These are phyloP conservation scores for Pterulicium gracile DNA, from an alignment of 1,284 basidiomycete species.

Conservation along the genomic window DNA sequence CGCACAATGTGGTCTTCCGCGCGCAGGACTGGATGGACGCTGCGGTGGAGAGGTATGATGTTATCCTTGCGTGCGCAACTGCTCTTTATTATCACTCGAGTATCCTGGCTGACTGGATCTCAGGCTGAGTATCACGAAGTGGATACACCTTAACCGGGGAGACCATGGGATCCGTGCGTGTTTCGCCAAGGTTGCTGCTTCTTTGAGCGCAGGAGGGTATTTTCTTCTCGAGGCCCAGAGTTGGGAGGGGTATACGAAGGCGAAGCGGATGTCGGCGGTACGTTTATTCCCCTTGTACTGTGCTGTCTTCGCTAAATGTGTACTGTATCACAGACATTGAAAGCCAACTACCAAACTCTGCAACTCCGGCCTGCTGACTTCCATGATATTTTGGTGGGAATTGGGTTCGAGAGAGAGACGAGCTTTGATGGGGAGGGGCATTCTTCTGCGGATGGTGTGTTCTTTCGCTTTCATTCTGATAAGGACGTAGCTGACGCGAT, in stretches of 20 bases:
- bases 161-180: constrained; percentile 56
- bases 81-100: not conserved
- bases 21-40: constrained; percentile 60
- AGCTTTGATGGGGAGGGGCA: constrained; percentile 11
- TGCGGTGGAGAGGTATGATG: constrained; percentile 50
- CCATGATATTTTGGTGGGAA: constrained; percentile 32
- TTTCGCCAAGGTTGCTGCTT: constrained; percentile 48
- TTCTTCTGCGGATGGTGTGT: not conserved
- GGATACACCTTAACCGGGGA: constrained; percentile 74
- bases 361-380: constrained; percentile 55
- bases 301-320: not conserved
- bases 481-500: too few relatives aligned
- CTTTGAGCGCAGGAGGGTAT: constrained; percentile 43
- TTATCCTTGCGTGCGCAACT: constrained; percentile 58
- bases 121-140: constrained; percentile 47
- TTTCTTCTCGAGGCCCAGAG: constrained; percentile 72
- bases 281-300: constrained; percentile 9
- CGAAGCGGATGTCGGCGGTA: constrained; percentile 54
- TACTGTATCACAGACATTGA: constrained; percentile 30
- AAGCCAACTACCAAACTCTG: constrained; percentile 43
- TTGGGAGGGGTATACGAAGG: constrained; percentile 71
- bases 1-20: constrained; percentile 65
- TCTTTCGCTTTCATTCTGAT: not conserved
- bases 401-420: constrained; percentile 62
- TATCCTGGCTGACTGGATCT: constrained; percentile 1